Conservation (phyloP, 2,329 filamentous ascomycete genomes). For the Penicillium rolfsii region DNA sequence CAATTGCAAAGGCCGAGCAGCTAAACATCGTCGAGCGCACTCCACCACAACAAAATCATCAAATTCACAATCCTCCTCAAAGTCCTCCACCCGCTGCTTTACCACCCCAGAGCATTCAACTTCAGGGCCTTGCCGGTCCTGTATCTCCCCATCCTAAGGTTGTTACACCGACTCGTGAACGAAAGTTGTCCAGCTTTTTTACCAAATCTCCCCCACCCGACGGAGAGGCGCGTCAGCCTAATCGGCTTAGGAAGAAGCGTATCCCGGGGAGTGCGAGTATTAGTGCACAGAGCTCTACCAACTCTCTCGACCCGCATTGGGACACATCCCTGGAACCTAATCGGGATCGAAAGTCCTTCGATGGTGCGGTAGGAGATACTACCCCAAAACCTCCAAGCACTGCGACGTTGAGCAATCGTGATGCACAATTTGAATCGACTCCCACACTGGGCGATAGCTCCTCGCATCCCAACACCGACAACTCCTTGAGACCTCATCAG, state of each 20-base stretch:
- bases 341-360: conserved; percentile 26
- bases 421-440: conserved; percentile 28
- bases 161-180: conserved; percentile 65
- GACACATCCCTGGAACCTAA: conserved; percentile 32
- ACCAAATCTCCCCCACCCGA: conserved; percentile 65
- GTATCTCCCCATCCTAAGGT: conserved; percentile 45
- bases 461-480: conserved; percentile 49
- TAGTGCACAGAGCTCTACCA: conserved; percentile 87
- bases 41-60: conserved; percentile 48
- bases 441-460: conserved; percentile 44
- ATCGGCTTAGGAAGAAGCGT: conserved; percentile 89
- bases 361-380: conserved; percentile 33
- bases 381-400: conserved; percentile 41
- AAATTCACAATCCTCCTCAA: conserved; percentile 27
- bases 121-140: conserved; percentile 35
- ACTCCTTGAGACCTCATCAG: conserved; percentile 65
- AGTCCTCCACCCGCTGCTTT: conserved; percentile 45
- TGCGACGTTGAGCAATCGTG: conserved; percentile 35
- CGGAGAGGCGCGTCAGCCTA: conserved; percentile 70
- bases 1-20: conserved; percentile 26
- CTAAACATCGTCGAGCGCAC: conserved; percentile 20
- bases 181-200: conserved; percentile 70
- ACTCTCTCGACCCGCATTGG: conserved; percentile 65
- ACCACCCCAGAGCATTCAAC: conserved; percentile 40
- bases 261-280: conserved; percentile 75